These are phyloP conservation scores for Guyanaporus albipodus DNA, from an alignment of 768 basidiomycete species.

Conservation along the genomic window DNA sequence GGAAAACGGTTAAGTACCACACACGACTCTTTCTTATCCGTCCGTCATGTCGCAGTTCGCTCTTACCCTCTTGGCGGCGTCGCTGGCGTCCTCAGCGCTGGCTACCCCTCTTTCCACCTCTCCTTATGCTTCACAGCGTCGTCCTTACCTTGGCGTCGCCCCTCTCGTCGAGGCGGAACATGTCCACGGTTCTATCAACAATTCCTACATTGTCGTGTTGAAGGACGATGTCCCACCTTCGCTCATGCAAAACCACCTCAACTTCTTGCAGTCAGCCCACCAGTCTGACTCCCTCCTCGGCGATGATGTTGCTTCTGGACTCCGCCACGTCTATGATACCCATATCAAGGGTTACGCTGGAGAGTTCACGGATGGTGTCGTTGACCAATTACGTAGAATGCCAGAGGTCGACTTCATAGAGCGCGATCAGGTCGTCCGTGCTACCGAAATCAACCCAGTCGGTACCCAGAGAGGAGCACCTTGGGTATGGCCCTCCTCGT, in stretches of 20 bases:
- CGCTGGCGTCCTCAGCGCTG: constrained; percentile 33
- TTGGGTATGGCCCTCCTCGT: constrained; percentile 56
- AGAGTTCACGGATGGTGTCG: constrained; percentile 60
- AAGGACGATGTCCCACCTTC: constrained; percentile 61
- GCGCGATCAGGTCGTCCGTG: constrained; percentile 88
- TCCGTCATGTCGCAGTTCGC: constrained; percentile 34
- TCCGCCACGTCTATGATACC: constrained; percentile 74
- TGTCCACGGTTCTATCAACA: constrained; percentile 70
- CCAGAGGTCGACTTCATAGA: constrained; percentile 94
- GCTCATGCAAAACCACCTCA: constrained; percentile 71
- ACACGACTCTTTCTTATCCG: constrained; percentile 13
- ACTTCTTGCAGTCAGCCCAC: constrained; percentile 66
- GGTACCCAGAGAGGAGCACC: constrained; percentile 65
- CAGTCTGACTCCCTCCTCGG: constrained; percentile 49
- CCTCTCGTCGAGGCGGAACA: constrained; percentile 58
- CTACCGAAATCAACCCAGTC: constrained; percentile 33
- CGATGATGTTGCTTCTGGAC: constrained; percentile 43
- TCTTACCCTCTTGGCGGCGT: constrained; percentile 36
- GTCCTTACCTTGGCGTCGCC: constrained; percentile 51
- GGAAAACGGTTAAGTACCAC: constrained; percentile 23
- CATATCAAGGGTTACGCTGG: constrained; percentile 80
- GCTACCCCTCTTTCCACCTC: constrained; percentile 46
- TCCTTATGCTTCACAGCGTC: constrained; percentile 31
- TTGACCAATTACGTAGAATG: constrained; percentile 73
- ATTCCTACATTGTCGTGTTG: constrained; percentile 93